These are phyloP conservation scores for Begonia masoniana DNA, from an alignment of 306 rosid genomes.

Conservation along the genomic window DNA sequence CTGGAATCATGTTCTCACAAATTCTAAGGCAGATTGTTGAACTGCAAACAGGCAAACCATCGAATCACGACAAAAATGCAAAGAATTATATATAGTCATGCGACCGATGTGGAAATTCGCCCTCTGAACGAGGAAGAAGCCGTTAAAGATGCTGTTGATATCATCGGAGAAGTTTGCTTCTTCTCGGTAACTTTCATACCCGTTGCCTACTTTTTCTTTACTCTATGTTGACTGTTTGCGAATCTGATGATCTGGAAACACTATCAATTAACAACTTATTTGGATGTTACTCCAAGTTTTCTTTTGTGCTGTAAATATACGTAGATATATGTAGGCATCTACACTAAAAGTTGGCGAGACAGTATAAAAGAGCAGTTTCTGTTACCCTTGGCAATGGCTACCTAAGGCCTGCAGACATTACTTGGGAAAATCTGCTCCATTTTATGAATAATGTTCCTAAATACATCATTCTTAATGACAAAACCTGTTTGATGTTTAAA, in stretches of 20 bases:
- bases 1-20: neutral
- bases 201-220: neutral
- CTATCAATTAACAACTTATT: too few species aligned
- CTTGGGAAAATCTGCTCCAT: too few species aligned
- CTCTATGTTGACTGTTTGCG: neutral
- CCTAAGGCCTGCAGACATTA: too few species aligned
- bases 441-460: neutral
- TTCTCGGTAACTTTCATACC: slow-evolving; percentile 39
- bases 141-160: slow-evolving; percentile 79
- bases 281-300: too few species aligned
- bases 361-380: too few species aligned
- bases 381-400: too few species aligned
- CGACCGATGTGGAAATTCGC: slow-evolving; percentile 74
- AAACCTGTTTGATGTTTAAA: slow-evolving; percentile 9
- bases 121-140: slow-evolving; percentile 96
- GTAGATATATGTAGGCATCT: too few species aligned
- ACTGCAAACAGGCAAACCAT: slow-evolving; percentile 42
- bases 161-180: slow-evolving; percentile 80
- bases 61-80: slow-evolving; percentile 66
- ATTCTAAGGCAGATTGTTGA: neutral
- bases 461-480: neutral
- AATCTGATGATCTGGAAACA: too few species aligned
- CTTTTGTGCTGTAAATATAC: too few species aligned
- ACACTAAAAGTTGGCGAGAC: too few species aligned
- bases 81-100: slow-evolving; percentile 71